Evolutionary conservation across 169 alveolate genomes (phyloP), one percentile per base, ranked within the genome.

Genomic region (Cytauxzoon felis): DNA sequence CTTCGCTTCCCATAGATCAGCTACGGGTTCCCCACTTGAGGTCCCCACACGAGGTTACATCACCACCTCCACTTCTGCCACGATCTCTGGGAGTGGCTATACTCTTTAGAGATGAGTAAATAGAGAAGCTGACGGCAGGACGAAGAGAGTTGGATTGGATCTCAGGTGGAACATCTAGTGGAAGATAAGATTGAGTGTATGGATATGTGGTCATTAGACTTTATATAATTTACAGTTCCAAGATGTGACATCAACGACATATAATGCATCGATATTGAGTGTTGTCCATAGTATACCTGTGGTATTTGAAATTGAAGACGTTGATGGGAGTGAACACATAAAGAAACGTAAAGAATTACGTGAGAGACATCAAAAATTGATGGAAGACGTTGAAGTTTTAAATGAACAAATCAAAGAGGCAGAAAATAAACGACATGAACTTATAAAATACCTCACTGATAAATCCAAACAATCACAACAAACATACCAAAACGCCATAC

Each of bases 231-330:
- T 36, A 1, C 60, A 40, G 66, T 4, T 16, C 24, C 68, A 54
- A 54, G 60, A 47, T 16, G 86, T 66, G 1, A 60, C 75, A 0
- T 23, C 41, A 40, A 76, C 49, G 51, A 32, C 75, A 34, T 76
- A 76, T 47, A 64, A 45, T 42, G 67, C 81, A 1, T 36, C 75
- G 3, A 27, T 73, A 23, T 36, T 65, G 38, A 50, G 50, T n/a
- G 62, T 76, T 24, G 81, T 76, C 0, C 75, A 76, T 45, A 49
- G 75, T 21, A 54, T 76, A 6, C 86, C 86, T 0, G 81, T 59
- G 24, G 40, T 36, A 34, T 59, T 76, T 34, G 51, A 36, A 34
- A 57, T 76, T 7, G 73, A 24, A 13, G 86, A 76, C 6, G 62
- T 60, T 2, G 66, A 58, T n/a, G 49, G 33, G 9, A 29, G 40